These are phyloP conservation scores for Tuber microsphaerosporum DNA, from an alignment of 495 filamentous ascomycete genomes.

Conservation along the genomic window DNA sequence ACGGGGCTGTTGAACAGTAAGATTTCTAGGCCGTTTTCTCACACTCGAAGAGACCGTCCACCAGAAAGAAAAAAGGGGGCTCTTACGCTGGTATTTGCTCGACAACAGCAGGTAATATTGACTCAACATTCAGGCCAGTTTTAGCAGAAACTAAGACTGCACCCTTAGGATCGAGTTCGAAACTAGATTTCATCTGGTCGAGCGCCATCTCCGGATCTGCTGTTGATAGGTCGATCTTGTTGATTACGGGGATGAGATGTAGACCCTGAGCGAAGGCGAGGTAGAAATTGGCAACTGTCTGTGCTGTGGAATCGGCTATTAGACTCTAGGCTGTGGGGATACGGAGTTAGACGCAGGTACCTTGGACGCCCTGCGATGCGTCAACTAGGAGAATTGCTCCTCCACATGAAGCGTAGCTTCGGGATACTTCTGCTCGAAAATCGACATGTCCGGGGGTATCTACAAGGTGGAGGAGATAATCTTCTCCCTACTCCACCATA, in stretches of 20 bases:
- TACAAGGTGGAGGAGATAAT: conserved; percentile 90
- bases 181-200: conserved; percentile 73
- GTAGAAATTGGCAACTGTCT: conserved; percentile 86
- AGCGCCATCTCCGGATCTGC: conserved; percentile 78
- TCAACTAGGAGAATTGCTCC: conserved; percentile 89
- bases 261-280: conserved; percentile 88
- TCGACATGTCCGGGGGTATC: conserved; percentile 98
- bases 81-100: conserved; percentile 68
- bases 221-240: conserved; percentile 87
- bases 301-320: conserved; percentile 23
- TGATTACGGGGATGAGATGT: conserved; percentile 80
- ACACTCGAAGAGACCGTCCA: neutral
- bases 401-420: conserved; percentile 91
- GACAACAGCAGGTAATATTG: conserved; percentile 73
- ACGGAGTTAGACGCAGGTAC: conserved; percentile 15
- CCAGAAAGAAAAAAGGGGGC: neutral
- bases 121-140: conserved; percentile 77
- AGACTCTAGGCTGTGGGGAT: conserved; percentile 5
- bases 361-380: conserved; percentile 47
- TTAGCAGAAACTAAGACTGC: conserved; percentile 89
- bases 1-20: conserved; percentile 40
- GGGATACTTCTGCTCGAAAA: conserved; percentile 88
- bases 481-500: conserved; percentile 52
- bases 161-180: conserved; percentile 74
- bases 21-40: neutral